Conservation (phyloP, 306 rosid genomes). For the Psophocarpus tetragonolobus region DNA sequence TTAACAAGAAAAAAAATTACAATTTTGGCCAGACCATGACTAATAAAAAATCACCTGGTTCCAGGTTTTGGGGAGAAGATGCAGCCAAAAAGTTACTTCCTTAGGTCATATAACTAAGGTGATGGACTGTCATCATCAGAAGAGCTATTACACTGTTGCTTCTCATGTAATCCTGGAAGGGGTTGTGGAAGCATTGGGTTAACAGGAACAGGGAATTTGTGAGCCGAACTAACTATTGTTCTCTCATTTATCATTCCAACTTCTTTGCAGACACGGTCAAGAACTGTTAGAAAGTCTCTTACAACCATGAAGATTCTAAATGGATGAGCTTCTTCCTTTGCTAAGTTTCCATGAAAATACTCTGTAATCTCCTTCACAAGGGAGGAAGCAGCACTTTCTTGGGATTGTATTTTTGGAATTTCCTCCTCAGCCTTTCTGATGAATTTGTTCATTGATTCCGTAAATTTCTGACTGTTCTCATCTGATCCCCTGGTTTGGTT, state of each 20-base stretch:
- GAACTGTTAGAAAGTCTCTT: slow-evolving; percentile 71
- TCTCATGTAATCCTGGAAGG: slow-evolving; percentile 53
- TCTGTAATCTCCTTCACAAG: slow-evolving; percentile 94
- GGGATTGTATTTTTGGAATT: slow-evolving; percentile 69
- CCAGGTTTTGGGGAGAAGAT: slow-evolving; percentile 38
- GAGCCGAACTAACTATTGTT: slow-evolving; percentile 72
- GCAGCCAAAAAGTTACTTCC: slow-evolving; percentile 31
- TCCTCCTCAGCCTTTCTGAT: slow-evolving; percentile 84
- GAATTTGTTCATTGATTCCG: slow-evolving; percentile 69
- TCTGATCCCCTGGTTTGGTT: slow-evolving; percentile 38
- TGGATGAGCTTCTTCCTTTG: slow-evolving; percentile 98
- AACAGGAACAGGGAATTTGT: slow-evolving; percentile 88
- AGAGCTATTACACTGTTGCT: slow-evolving; percentile 36
- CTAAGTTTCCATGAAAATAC: slow-evolving; percentile 88
- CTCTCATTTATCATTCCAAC: slow-evolving; percentile 81
- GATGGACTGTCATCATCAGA: slow-evolving; percentile 64
- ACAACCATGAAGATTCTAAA: slow-evolving; percentile 89
- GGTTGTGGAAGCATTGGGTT: slow-evolving; percentile 81
- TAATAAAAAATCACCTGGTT: slow-evolving; percentile 37
- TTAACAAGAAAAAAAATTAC: slow-evolving; percentile 27
- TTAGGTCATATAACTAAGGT: slow-evolving; percentile 42
- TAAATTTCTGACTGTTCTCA: slow-evolving; percentile 48
- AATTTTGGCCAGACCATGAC: slow-evolving; percentile 27
- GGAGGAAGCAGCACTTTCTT: slow-evolving; percentile 77
- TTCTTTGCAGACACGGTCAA: slow-evolving; percentile 92